Percentiles rank a stretch among this genome's conserved stretches.
phyloP scores from a whole-genome alignment of 352 stramenopile genomes.

The Globisporangium orthogonon region DNA sequence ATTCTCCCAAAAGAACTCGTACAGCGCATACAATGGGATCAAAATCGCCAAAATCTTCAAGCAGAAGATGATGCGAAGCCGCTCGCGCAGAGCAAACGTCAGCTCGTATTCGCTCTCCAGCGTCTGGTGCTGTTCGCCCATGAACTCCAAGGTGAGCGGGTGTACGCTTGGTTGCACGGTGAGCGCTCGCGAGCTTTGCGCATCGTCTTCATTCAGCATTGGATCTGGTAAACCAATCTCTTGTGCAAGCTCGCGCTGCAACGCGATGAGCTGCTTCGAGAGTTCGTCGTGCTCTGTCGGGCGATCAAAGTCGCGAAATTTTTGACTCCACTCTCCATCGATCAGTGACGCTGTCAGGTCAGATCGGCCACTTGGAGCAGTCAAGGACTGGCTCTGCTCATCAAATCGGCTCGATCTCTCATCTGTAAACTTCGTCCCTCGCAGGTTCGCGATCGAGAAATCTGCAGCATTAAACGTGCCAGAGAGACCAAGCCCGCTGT shows the following conservation, averaged over 20 bases:
- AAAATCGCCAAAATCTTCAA: constrained; percentile 68
- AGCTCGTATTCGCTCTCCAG: constrained; percentile 72
- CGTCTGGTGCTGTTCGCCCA: constrained; percentile 75
- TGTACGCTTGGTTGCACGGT: constrained; percentile 67
- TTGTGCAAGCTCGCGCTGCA: constrained; percentile 65
- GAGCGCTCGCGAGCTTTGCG: constrained; percentile 49
- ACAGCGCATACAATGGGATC: constrained; percentile 64
- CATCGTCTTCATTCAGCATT: constrained; percentile 57
- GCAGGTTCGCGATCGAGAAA: constrained; percentile 16
- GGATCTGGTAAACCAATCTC: constrained; percentile 69
- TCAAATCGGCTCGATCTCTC: constrained; percentile 26
- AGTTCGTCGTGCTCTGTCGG: constrained; percentile 74
- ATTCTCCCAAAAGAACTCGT: constrained; percentile 59
- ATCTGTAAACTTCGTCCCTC: constrained; percentile 7
- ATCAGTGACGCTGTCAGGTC: constrained; percentile 47
- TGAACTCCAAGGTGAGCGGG: constrained; percentile 77
- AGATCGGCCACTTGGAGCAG: constrained; percentile 17
- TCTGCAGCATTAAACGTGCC: constrained; percentile 8
- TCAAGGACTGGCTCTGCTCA: constrained; percentile 19
- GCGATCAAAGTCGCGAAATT: constrained; percentile 75
- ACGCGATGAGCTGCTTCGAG: constrained; percentile 60
- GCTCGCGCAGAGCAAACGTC: constrained; percentile 66
- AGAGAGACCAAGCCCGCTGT: constrained; percentile 47
- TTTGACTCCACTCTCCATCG: constrained; percentile 71
- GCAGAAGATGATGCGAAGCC: constrained; percentile 55